Percentiles rank a stretch among this genome's conserved stretches.
Conservation (phyloP, 305 asterid genomes). For the Rubia peregrina region DNA sequence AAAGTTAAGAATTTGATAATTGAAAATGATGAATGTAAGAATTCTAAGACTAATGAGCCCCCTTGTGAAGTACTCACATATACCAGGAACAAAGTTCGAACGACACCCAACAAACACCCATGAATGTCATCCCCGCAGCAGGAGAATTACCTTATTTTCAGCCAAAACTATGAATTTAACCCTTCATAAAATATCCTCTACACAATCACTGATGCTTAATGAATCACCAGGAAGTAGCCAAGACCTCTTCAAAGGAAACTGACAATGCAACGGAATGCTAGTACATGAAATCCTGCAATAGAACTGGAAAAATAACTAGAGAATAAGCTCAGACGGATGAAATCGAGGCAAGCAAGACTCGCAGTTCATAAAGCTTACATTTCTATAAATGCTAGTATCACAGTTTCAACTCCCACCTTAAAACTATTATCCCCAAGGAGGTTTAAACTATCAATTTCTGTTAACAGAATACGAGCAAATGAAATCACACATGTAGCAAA, state of each 20-base stretch:
- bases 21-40: neutral
- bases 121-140: neutral
- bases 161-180: slow-evolving; percentile 8
- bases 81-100: neutral
- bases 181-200: slow-evolving; percentile 16
- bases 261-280: neutral
- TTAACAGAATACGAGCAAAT: neutral
- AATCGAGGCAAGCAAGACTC: neutral
- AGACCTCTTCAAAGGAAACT: neutral
- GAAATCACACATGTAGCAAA: neutral
- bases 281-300: slow-evolving; percentile 14
- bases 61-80: neutral
- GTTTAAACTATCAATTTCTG: neutral
- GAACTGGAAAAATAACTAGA: neutral
- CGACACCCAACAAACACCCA: neutral
- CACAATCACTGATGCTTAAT: neutral
- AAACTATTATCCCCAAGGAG: neutral
- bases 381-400: neutral
- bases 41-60: neutral
- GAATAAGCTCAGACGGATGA: neutral
- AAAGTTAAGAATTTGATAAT: neutral
- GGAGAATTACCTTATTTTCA: slow-evolving; percentile 8
- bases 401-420: neutral
- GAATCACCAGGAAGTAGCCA: neutral
- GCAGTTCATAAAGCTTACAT: neutral